Evolutionary conservation across 2,329 filamentous ascomycete species (phyloP).

Genomic region (Pyricularia pennisetigena): DNA sequence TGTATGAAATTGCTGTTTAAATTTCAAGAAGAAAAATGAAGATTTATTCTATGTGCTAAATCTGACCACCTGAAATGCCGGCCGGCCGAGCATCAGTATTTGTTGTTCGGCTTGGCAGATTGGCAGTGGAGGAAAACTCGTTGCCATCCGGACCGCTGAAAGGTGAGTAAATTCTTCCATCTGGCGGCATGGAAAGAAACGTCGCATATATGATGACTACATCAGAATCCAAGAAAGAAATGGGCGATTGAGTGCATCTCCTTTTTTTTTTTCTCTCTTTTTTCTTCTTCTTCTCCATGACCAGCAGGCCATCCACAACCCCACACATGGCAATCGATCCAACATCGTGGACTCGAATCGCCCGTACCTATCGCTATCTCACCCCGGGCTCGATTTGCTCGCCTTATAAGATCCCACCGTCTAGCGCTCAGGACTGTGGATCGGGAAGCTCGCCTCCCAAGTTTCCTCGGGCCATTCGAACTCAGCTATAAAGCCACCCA

Average conservation of each 20-base stretch:
- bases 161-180: too few species aligned
- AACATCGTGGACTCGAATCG: background rate
- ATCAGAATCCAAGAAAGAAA: background rate
- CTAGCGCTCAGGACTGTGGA: background rate
- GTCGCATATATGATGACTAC: background rate
- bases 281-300: background rate
- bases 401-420: background rate
- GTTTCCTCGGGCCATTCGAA: background rate
- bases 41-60: background rate
- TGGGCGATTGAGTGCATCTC: background rate
- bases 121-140: background rate
- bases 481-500: background rate
- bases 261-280: background rate
- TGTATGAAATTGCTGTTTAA: background rate
- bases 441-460: background rate
- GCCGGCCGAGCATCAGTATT: background rate
- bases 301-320: background rate
- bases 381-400: background rate
- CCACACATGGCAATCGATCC: background rate
- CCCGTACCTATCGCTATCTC: background rate
- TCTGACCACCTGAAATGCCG: background rate
- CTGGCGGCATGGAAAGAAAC: background rate
- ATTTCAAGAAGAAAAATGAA: background rate
- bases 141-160: background rate
- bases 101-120: background rate